Base-by-base conservation (phyloP, 495 filamentous ascomycete genomes). In the Bombardia bombarda region DNA sequence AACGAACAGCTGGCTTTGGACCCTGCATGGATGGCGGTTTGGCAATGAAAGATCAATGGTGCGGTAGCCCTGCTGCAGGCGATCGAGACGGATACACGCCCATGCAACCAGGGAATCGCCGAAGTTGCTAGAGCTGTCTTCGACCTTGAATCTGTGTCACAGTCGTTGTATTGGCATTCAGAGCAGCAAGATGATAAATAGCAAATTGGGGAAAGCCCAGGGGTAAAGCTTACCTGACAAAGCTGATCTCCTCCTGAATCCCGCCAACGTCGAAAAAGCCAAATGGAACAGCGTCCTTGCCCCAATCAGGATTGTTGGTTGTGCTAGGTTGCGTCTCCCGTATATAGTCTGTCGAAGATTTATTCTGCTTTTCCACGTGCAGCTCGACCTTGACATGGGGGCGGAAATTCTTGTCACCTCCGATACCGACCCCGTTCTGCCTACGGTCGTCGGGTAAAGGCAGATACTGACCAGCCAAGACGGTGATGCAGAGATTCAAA, bases 1-100 rank as follows among this genome's bases (percentile, higher is more conserved):
- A 4, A 95, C 77, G 45, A 96, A 64, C 32, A 96, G 57, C 38
- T 81, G 59, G 6, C 84, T 86, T 7, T 72, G 63, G n/a, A n/a
- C n/a, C n/a, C n/a, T n/a, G n/a, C 72, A 73, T 6, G 42, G 51
- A 6, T 34, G 43, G 21, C 58, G 56, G 5, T 45, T 57, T 20
- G 67, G 67, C 52, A 90, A 74, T 18, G 79, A 62, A 17, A 97
- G 70, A 36, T 79, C 77, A 30, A 97, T 59, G 38, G 90, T 77
- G 20, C 87, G 75, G 53, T 86, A 85, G 4, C 90, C 90, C 30
- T 72, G 67, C 50, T 78, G 79, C 12, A 95, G 61, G 21, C 87
- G 79, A 63, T 95, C 87, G 3, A 97, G 78, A 19, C 87, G 79
- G 55, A 95, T 82, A 61, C 90, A 95, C 23, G 86, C 78, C 90